Evolutionary conservation across 2,329 filamentous ascomycete genomes (phyloP).

Genomic region (Colletotrichum viniferum): DNA sequence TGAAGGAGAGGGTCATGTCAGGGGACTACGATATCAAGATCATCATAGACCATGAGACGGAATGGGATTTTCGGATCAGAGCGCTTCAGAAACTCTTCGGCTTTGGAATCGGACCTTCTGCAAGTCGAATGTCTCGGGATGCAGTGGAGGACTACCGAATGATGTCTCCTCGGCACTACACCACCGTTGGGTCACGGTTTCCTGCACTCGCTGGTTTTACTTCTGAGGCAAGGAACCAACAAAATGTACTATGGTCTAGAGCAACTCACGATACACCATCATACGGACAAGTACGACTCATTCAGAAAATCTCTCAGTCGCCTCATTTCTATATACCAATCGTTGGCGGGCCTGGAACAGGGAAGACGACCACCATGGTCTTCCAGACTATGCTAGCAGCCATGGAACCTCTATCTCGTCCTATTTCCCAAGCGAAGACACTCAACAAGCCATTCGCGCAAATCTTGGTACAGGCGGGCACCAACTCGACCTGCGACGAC

Average conservation of each 20-base stretch:
- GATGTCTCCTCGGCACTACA: neutral
- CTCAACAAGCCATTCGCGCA: neutral
- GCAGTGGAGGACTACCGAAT: neutral
- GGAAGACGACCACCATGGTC: neutral
- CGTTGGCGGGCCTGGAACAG: neutral
- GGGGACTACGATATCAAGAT: neutral
- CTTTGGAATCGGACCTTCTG: neutral
- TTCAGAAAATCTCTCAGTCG: neutral
- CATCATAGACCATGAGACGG: neutral
- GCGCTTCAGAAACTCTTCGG: neutral
- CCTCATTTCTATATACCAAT: neutral
- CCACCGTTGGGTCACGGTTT: neutral
- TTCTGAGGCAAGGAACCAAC: neutral
- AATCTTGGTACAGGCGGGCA: neutral
- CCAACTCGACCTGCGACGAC: neutral
- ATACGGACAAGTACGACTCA: neutral
- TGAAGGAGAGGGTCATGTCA: neutral
- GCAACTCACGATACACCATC: neutral
- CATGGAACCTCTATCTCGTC: neutral
- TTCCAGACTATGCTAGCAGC: neutral
- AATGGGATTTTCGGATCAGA: neutral
- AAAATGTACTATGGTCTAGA: neutral
- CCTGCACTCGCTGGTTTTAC: neutral
- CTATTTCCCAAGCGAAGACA: neutral
- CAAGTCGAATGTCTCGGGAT: neutral